phyloP scores from a whole-genome alignment of 352 stramenopile genomes.

The Pythium monospermum region DNA sequence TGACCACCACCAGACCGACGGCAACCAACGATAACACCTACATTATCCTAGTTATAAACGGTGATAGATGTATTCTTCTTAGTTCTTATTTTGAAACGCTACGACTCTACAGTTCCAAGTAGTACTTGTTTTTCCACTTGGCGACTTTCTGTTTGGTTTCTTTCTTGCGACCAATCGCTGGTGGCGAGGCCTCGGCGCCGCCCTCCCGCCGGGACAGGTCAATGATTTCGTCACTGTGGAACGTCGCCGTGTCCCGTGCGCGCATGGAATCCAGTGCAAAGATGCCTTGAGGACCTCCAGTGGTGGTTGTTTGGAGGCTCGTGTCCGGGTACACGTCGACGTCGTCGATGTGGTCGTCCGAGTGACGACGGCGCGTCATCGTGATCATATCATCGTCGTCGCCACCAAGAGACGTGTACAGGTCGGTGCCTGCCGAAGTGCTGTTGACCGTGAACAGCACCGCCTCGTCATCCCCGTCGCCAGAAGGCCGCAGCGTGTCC shows the following conservation, averaged over 20 bases:
- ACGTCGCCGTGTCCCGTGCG: conserved; percentile 5
- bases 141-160: conserved; percentile 7
- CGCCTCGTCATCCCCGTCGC: background rate
- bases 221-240: conserved; percentile 11
- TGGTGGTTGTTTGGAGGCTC: background rate
- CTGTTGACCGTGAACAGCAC: background rate
- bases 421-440: background rate
- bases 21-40: background rate
- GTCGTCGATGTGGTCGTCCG: conserved; percentile 14
- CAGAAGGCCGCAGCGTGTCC: background rate
- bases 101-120: conserved; percentile 14
- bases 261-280: conserved; percentile 6
- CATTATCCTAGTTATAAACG: background rate
- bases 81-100: too few species aligned
- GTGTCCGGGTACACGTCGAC: conserved; percentile 10
- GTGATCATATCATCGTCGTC: background rate
- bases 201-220: conserved; percentile 4
- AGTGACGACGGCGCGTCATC: background rate
- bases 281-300: background rate
- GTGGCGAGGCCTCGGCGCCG: conserved; percentile 4
- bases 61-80: too few species aligned
- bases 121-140: conserved; percentile 26
- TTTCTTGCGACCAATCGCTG: conserved; percentile 2
- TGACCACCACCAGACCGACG: conserved; percentile 9
- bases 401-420: background rate